These are phyloP conservation scores for Tolypocladium amazonense DNA, from an alignment of 2,329 filamentous ascomycete species.

Conservation along the genomic window DNA sequence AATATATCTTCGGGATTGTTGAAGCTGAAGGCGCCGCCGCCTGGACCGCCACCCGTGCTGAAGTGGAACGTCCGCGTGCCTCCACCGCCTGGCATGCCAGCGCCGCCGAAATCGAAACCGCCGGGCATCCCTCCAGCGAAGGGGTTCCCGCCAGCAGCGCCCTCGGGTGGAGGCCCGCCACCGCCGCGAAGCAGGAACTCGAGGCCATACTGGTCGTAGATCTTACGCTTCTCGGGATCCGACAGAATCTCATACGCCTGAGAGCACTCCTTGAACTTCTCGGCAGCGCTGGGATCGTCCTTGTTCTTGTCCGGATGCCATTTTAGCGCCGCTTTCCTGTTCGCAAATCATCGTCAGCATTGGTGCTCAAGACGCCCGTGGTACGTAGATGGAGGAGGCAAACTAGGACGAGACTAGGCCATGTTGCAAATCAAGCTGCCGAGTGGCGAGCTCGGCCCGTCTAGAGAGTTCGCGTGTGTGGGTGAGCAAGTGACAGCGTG, in stretches of 20 bases:
- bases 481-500: conserved; percentile 1
- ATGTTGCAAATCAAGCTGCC: neutral
- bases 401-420: neutral
- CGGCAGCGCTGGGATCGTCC: conserved; percentile 70
- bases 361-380: neutral
- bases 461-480: neutral
- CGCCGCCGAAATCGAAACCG: conserved; percentile 42
- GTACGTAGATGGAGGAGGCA: neutral
- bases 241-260: conserved; percentile 98
- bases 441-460: conserved; percentile 1
- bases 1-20: conserved; percentile 79
- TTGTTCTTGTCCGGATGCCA: conserved; percentile 98
- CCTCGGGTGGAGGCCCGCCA: conserved; percentile 52
- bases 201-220: conserved; percentile 89
- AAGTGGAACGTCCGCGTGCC: conserved; percentile 54
- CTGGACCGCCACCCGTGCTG: conserved; percentile 40
- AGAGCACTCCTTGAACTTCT: conserved; percentile 97
- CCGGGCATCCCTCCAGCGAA: conserved; percentile 49
- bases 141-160: conserved; percentile 43
- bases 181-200: conserved; percentile 85
- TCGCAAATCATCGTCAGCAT: conserved; percentile 22
- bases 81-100: conserved; percentile 32
- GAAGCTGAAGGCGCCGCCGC: conserved; percentile 70
- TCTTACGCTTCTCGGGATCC: conserved; percentile 92
- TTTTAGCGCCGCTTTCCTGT: conserved; percentile 77